Conservation (phyloP, 1,284 basidiomycete species). For the Pyrrhoderma lamaoense region DNA sequence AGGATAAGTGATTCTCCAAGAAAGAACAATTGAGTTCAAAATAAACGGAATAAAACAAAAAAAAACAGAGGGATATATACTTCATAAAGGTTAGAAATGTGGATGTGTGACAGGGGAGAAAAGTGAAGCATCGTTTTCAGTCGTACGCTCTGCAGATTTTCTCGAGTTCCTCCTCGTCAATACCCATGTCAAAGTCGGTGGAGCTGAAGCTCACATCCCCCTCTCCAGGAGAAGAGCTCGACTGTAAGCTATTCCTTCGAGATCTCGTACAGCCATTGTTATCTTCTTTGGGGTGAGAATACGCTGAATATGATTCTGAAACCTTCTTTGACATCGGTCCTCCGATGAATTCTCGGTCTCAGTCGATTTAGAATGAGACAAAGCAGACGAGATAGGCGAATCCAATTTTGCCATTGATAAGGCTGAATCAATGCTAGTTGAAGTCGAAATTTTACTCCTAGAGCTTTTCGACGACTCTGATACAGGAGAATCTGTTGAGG, state of each 20-base stretch:
- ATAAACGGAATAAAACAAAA: too few species aligned
- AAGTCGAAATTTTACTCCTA: background rate
- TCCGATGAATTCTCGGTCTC: too few species aligned
- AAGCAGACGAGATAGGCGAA: too few species aligned
- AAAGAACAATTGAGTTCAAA: too few species aligned
- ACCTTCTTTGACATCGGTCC: background rate
- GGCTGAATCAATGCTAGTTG: too few species aligned
- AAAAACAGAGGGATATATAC: too few species aligned
- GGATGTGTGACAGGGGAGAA: too few species aligned
- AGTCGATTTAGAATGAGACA: too few species aligned
- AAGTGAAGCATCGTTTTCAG: slow-evolving; percentile 3
- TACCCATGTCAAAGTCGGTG: slow-evolving; percentile 15
- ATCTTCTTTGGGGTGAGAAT: background rate
- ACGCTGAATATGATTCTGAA: background rate
- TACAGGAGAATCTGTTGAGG: background rate
- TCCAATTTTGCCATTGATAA: too few species aligned
- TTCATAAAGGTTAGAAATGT: too few species aligned
- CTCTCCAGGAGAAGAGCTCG: slow-evolving; percentile 7
- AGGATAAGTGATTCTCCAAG: too few species aligned
- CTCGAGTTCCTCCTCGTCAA: slow-evolving; percentile 17
- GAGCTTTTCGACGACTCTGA: background rate
- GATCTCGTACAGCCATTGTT: too few species aligned
- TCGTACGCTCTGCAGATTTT: slow-evolving; percentile 14
- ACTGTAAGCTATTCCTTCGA: background rate
- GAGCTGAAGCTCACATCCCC: slow-evolving; percentile 13